These are phyloP conservation scores for Phytopythium vexans DNA, from an alignment of 352 stramenopile species.

Conservation along the genomic window DNA sequence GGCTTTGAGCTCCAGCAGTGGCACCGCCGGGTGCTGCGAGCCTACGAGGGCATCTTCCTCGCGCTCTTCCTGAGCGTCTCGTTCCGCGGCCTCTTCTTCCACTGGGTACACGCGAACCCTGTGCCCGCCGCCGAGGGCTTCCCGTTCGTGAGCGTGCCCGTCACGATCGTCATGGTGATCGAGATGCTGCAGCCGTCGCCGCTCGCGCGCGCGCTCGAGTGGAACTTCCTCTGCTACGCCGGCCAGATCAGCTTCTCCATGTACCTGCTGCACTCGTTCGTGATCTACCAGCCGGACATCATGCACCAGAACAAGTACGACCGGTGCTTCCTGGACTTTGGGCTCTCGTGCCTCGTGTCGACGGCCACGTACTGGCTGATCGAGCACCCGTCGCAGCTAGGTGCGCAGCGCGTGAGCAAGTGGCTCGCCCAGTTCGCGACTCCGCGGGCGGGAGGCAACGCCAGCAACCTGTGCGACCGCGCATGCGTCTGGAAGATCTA, in stretches of 20 bases:
- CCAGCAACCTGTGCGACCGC: too few relatives aligned
- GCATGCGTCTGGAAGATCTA: too few relatives aligned
- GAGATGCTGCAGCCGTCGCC: constrained; percentile 37
- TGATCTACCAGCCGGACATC: constrained; percentile 18
- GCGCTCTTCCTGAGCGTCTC: constrained; percentile 27
- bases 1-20: constrained; percentile 17
- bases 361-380: constrained; percentile 32
- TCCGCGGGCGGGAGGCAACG: too few relatives aligned
- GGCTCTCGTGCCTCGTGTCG: constrained; percentile 16
- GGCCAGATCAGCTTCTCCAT: constrained; percentile 54
- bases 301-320: constrained; percentile 26
- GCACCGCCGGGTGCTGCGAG: constrained; percentile 15
- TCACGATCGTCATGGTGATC: constrained; percentile 33
- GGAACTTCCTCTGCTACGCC: constrained; percentile 32
- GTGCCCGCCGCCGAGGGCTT: constrained; percentile 14
- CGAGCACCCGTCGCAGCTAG: constrained; percentile 43
- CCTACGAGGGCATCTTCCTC: constrained; percentile 15
- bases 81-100: constrained; percentile 31
- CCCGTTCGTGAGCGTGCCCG: constrained; percentile 28
- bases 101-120: constrained; percentile 28
- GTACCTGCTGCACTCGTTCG: constrained; percentile 53
- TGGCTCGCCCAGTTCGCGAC: not conserved
- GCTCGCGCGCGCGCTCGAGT: constrained; percentile 37
- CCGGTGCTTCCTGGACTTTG: constrained; percentile 27
- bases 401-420: constrained; percentile 29